Base-by-base conservation (phyloP, 225 moss, liverwort and hornwort genomes). In the Takakia lepidozioides region DNA sequence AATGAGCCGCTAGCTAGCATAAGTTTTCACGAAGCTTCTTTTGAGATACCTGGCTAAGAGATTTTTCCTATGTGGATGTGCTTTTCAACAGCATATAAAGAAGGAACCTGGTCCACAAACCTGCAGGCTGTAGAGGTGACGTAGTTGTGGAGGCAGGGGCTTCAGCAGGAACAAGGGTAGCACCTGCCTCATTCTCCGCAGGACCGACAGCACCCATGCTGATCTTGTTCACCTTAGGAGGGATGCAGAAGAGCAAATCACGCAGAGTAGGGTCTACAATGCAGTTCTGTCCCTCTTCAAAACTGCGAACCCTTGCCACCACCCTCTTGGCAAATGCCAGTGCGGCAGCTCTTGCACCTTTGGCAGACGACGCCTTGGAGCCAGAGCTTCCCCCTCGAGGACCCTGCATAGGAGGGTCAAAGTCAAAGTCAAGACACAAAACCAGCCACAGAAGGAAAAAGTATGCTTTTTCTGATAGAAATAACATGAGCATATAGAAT, bases 181-280 rank as follows among this genome's bases (percentile, higher is more conserved):
- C 69, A 27, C 56, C 78, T 20, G 49, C 66, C 32, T 55, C 62
- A 27, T 60, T 66, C 17, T 67, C 86, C 59, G 34, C 54, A 43
- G 68, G 70, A 44, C 70, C 77, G 21, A 74, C 66, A 32, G 60
- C 64, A 49, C 67, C 78, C 19, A 75, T 56, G 56, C 70, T 80
- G 21, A 73, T 67, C 55, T 85, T 80, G 27, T 75, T 71, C 42
- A 80, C 71, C 43, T 77, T 98, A 10, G 87, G 73, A 61, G 73
- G 63, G 22, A 87, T 71, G 37, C 90, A 85, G 37, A 91, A 81
- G 26, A 98, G 85, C 28, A 83, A 60, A 56, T 98, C 91, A 43
- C 70, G 85, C 39, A 91, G 60, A 34, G 71, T 59, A 25, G 69
- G 68, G 46, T 98, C 91, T 13, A 54, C 54, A 61, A 98, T 72